These are phyloP conservation scores for Boechera retrofracta DNA, from an alignment of 345 rosid species.

Conservation along the genomic window DNA sequence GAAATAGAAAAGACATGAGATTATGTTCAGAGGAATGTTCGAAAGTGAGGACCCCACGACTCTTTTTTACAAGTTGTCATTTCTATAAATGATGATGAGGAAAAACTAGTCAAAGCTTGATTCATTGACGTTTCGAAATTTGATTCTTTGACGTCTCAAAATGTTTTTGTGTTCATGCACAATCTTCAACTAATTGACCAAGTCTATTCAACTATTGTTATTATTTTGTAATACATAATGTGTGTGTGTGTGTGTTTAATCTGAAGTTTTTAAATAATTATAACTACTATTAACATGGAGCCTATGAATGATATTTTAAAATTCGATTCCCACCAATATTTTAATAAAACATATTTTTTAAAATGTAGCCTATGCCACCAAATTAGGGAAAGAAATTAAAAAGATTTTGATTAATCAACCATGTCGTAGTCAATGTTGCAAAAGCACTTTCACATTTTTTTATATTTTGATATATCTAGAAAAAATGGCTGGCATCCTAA, in stretches of 20 bases:
- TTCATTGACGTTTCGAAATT: not conserved
- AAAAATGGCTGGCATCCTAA: constrained; percentile 29
- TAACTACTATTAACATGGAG: not conserved
- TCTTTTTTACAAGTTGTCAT: constrained; percentile 27
- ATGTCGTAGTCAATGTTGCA: constrained; percentile 39
- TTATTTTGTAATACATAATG: not conserved
- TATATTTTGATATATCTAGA: not conserved
- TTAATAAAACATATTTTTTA: not conserved
- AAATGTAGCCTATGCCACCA: constrained; percentile 23
- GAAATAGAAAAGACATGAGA: not conserved
- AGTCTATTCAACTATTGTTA: constrained; percentile 16
- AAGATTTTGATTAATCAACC: constrained; percentile 23
- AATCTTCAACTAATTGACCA: constrained; percentile 29
- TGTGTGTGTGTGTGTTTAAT: constrained; percentile 5
- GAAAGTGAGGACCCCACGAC: constrained; percentile 33
- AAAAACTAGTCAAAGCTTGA: not conserved
- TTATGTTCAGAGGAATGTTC: constrained; percentile 44
- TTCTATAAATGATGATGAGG: not conserved
- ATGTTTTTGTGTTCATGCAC: constrained; percentile 42
- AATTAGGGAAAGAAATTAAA: not conserved
- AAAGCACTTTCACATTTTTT: constrained; percentile 20
- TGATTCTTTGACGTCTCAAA: constrained; percentile 42
- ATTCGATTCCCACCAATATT: constrained; percentile 20
- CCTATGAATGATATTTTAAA: constrained; percentile 34
- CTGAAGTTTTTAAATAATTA: not conserved